Conservation (phyloP, 1,284 basidiomycete species). For the Ceratobasidium sp. region DNA sequence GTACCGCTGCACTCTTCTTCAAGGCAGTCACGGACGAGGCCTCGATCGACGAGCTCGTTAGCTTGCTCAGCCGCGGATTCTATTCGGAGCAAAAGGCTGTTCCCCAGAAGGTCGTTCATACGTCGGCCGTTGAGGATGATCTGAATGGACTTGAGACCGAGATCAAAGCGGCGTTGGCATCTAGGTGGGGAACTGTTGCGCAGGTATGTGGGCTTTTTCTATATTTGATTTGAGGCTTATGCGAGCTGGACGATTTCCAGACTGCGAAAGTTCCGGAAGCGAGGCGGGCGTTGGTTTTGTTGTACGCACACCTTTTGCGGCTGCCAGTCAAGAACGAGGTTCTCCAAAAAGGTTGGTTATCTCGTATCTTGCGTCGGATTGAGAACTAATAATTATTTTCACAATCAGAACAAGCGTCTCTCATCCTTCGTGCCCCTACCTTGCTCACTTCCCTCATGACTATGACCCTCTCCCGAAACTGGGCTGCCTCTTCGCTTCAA, state of each 20-base stretch:
- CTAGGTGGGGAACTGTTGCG: constrained; percentile 40
- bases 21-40: constrained; percentile 86
- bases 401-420: constrained; percentile 70
- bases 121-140: constrained; percentile 29
- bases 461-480: constrained; percentile 88
- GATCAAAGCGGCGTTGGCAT: constrained; percentile 32
- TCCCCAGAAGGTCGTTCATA: constrained; percentile 22
- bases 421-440: constrained; percentile 79
- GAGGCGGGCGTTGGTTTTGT: constrained; percentile 74
- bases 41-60: constrained; percentile 79
- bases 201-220: constrained; percentile 1
- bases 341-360: constrained; percentile 72
- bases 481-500: constrained; percentile 85
- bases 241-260: neutral
- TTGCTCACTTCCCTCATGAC: constrained; percentile 86
- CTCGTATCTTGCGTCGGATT: neutral
- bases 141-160: constrained; percentile 42
- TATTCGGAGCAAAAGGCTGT: constrained; percentile 26
- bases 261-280: constrained; percentile 48
- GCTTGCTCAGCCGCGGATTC: constrained; percentile 66
- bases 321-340: constrained; percentile 70
- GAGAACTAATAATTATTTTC: constrained; percentile 18
- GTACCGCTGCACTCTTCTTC: constrained; percentile 92
- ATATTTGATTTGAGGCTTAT: neutral
- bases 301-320: constrained; percentile 90